Evolutionary conservation across 2,329 filamentous ascomycete genomes (phyloP), one percentile per base, ranked within the genome.

Genomic region (Bertia moriformis): DNA sequence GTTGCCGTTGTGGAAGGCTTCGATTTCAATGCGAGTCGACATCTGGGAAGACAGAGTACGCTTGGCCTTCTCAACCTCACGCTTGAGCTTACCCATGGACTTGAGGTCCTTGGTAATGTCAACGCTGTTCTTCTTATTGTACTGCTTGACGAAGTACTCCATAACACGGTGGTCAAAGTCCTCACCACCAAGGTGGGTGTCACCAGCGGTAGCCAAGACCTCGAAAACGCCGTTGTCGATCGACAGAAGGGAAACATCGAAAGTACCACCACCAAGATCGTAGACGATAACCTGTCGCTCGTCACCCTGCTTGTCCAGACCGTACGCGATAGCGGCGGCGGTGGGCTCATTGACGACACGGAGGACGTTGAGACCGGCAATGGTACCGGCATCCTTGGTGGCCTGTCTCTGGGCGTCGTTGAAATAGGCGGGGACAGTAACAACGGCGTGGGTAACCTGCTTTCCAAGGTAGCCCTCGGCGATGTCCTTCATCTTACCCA

Each of bases 41-140:
- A 86, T 88, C 69, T 93, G 86, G 49, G 85, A 91, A 56, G 84
- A 94, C 41, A 98, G 80, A 52, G 88, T 93, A 58, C 91, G 85
- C 83, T 98, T 98, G 67, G 91, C 91, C 79, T 95, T 95, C 67
- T 98, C 91, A 51, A 91, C 89, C 66, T 96, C 91, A 54, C 91
- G 88, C 85, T 96, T 96, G 53, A 98, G 78, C 72, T 96, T 98
- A 69, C 88, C 86, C 88, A 96, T 96, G 49, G 89, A 82, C 83
- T 95, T 95, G 49, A 81, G 67, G 58, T 96, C 87, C 73, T 93
- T 93, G 67, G 79, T 83, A 59, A 96, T 76, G 52, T 98, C 87
- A 50, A 93, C 86, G 52, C 65, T 67, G 72, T 95, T 75, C 76
- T 95, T 91, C 82, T 95, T 95, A 81, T 96, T 96, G 79, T 93